A percentile compares a stretch with the other conserved stretches of the same genome.
Evolutionary conservation across 1,284 basidiomycete genomes (phyloP).

Genomic region (Xerocomus nothofagi): DNA sequence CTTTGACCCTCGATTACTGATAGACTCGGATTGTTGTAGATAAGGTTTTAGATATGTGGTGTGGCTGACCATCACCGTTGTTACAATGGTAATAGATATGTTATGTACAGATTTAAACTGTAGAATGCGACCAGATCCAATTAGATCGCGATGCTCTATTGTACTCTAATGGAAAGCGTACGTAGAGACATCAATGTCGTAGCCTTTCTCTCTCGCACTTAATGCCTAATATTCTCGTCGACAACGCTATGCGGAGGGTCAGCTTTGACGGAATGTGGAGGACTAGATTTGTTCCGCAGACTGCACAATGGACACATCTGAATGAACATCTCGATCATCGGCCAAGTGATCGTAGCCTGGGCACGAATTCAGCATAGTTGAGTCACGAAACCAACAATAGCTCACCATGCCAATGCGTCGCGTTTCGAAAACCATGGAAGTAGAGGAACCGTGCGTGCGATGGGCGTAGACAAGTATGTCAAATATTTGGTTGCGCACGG

Average conservation of each 20-base stretch:
- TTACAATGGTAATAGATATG: slow-evolving; percentile 15
- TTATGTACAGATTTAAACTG: slow-evolving; percentile 16
- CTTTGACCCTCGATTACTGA: slow-evolving; percentile 24
- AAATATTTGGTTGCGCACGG: slow-evolving; percentile 65
- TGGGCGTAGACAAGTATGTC: slow-evolving; percentile 68
- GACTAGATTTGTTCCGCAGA: slow-evolving; percentile 30
- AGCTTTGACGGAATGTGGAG: slow-evolving; percentile 21
- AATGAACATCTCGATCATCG: slow-evolving; percentile 68
- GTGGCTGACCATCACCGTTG: slow-evolving; percentile 8
- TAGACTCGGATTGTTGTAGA: slow-evolving; percentile 13
- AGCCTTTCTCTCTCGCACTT: slow-evolving; percentile 1
- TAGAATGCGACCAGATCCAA: slow-evolving; percentile 13
- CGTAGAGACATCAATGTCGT: background rate
- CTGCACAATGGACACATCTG: slow-evolving; percentile 64
- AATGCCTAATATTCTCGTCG: slow-evolving; percentile 19
- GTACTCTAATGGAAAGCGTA: background rate
- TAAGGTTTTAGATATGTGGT: slow-evolving; percentile 8
- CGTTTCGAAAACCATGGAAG: slow-evolving; percentile 56
- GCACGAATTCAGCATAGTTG: slow-evolving; percentile 11
- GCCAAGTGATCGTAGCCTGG: slow-evolving; percentile 68
- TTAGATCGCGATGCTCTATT: background rate
- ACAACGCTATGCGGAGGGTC: slow-evolving; percentile 14
- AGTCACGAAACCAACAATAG: slow-evolving; percentile 13
- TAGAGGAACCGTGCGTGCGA: slow-evolving; percentile 52
- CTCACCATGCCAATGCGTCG: slow-evolving; percentile 60